Evolutionary conservation across 257 asterid species (phyloP), one percentile per base, ranked within the genome.

Genomic region (Solanum pennellii): DNA sequence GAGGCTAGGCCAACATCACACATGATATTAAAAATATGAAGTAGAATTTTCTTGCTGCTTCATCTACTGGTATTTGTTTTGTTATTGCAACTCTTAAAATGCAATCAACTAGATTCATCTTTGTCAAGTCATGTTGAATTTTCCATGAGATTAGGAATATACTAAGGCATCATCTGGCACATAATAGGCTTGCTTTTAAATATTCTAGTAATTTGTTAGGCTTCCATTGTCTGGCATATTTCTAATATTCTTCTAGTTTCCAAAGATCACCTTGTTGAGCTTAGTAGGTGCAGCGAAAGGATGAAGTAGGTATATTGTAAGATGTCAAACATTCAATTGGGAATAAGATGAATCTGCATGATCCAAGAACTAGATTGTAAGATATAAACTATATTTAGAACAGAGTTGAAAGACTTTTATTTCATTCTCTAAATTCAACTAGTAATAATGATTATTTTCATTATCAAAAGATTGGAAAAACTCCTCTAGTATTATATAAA

Each of bases 71-170:
- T 15, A 44, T 85, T 71, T 72, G 71, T 18, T 83, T 47, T 25
- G 73, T 88, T 79, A 42, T 16, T 86, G 88, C 98, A 95, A 98
- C 93, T 90, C 98, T 97, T 82, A 89, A 87, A 41, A 86, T 86
- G 6, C 91, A 83, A 82, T 90, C 96, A 76, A 95, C 69, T 80
- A 96, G 98, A 87, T 94, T 88, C 87, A 88, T 97, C 37, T 97
- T 97, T 75, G 99, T 94, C 65, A 91, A 98, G 82, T 95, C 95
- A 90, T 94, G 96, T 84, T 98, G 99, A 14, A 99, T 97, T 88
- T 97, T 95, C 90, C 99, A 97, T 60, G 99, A 95, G 93, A 95
- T 97, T 83, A 95, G 97, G 89, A 95, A 94, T 92, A 95, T 96
- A 72, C 98, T 95, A 31, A 93, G 98, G 86, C 33, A 56, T 11